Base-by-base conservation (phyloP, 768 basidiomycete genomes). In the Phaeotremella fagi region DNA sequence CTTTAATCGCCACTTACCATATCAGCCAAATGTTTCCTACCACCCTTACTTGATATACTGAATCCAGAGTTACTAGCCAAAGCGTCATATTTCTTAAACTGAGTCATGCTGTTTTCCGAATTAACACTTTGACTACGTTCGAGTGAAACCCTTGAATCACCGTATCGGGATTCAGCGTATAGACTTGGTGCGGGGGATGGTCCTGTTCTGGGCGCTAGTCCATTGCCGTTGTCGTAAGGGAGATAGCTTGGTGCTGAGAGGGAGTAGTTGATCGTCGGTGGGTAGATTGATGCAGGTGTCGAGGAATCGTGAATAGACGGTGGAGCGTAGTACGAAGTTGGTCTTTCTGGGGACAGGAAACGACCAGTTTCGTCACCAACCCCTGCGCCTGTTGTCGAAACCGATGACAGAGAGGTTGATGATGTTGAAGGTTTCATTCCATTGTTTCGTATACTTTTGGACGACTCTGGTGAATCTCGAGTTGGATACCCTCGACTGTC, bases 31-130 rank as follows among this genome's bases (percentile, higher is more conserved):
- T 63, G 60, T 51, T 49, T 54, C 45, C 55, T 59, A 2, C 65
- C 65, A 0, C 65, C 65, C 49, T 67, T 70, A 50, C 64, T 70
- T 23, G 59, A 59, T 26, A 69, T 63, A 43, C 67, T 69, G 53
- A 63, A 64, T 12, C 45, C 47, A 46, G 59, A 64, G 18, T 59
- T 57, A 35, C 49, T 60, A 53, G 55, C 44, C 26, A 62, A 33
- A 18, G 59, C 52, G 53, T 70, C 68, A 42, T 58, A 54, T 33
- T 65, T 57, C 26, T 47, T 55, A 37, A 70, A 67, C 14, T 63
- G 58, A 7, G 64, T 62, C 55, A 60, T 50, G 37, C 67, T 69
- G 20, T 48, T 47, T n/a, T 57, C 63, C 50, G 64, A 66, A n/a
- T 35, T 31, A 15, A 47, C 29, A 49, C 50, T 63, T 20, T 22